Conservation (phyloP, 768 basidiomycete genomes). For the Tricholoma saponaceum region DNA sequence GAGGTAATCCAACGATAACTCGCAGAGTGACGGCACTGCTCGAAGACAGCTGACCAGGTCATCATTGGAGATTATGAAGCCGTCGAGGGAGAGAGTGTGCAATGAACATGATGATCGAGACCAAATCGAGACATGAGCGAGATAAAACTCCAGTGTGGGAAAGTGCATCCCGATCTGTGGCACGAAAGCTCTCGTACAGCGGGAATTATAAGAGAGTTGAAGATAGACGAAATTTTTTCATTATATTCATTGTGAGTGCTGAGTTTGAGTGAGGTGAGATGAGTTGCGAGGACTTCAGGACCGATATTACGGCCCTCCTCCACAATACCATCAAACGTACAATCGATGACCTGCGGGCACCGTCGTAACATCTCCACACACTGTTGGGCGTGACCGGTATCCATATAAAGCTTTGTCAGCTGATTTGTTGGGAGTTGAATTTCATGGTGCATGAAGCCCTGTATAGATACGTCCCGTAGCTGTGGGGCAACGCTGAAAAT, state of each 20-base stretch:
- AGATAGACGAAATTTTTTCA: background rate
- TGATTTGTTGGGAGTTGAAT: background rate
- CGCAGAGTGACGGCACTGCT: background rate
- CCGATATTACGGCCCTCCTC: background rate
- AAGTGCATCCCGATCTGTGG: background rate
- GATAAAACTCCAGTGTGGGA: background rate
- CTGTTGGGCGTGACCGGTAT: background rate
- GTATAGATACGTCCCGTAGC: background rate
- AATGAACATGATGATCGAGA: background rate
- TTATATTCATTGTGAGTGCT: background rate
- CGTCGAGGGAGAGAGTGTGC: background rate
- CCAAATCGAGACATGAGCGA: background rate
- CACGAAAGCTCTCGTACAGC: background rate
- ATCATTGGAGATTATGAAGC: background rate
- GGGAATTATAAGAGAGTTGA: background rate
- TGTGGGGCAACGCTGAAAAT: background rate
- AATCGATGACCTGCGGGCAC: background rate
- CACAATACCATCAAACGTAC: background rate
- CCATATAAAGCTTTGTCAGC: background rate
- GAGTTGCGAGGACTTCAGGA: background rate
- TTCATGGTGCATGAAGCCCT: background rate
- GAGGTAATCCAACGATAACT: background rate
- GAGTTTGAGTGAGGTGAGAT: background rate
- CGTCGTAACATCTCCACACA: background rate
- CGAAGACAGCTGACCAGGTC: background rate